Percentiles rank a stretch among this genome's conserved stretches.
These are phyloP conservation scores for Phytophthora citricola DNA, from an alignment of 352 stramenopile species.

Conservation along the genomic window DNA sequence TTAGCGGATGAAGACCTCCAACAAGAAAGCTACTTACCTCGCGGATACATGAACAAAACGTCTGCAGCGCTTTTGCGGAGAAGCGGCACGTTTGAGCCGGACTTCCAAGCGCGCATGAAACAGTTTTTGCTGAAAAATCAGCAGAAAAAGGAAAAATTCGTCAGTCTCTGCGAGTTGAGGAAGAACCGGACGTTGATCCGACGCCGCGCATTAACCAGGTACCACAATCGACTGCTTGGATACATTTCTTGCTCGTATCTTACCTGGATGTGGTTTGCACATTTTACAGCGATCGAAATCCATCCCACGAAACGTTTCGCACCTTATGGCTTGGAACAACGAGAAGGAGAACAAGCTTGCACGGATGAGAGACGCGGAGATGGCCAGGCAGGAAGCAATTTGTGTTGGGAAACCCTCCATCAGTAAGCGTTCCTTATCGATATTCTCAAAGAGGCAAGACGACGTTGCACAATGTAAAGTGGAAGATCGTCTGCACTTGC, in stretches of 20 bases:
- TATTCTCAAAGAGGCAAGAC: constrained; percentile 48
- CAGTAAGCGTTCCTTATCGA: constrained; percentile 35
- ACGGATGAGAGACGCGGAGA: constrained; percentile 48
- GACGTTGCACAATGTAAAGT: constrained; percentile 71
- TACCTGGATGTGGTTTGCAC: constrained; percentile 1
- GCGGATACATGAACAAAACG: constrained; percentile 25
- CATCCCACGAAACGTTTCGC: constrained; percentile 61
- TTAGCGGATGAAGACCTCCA: constrained; percentile 2
- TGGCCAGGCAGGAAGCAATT: constrained; percentile 30
- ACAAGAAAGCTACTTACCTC: constrained; percentile 5
- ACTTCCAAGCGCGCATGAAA: constrained; percentile 72
- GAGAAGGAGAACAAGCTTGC: constrained; percentile 65
- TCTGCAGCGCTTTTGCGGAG: constrained; percentile 53
- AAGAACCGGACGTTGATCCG: constrained; percentile 33
- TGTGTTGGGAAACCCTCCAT: constrained; percentile 46
- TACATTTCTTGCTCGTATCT: background rate
- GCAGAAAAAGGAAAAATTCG: constrained; percentile 59
- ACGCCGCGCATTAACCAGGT: constrained; percentile 69
- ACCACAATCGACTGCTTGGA: background rate
- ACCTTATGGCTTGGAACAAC: constrained; percentile 69
- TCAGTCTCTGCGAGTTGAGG: constrained; percentile 39
- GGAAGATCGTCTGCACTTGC: constrained; percentile 70
- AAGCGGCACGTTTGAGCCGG: constrained; percentile 59
- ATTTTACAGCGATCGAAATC: constrained; percentile 58
- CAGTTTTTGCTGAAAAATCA: constrained; percentile 56